Evolutionary conservation across 805 yeast species (phyloP), one percentile per base, ranked within the genome.

Genomic region (Ogataea trehalophila): DNA sequence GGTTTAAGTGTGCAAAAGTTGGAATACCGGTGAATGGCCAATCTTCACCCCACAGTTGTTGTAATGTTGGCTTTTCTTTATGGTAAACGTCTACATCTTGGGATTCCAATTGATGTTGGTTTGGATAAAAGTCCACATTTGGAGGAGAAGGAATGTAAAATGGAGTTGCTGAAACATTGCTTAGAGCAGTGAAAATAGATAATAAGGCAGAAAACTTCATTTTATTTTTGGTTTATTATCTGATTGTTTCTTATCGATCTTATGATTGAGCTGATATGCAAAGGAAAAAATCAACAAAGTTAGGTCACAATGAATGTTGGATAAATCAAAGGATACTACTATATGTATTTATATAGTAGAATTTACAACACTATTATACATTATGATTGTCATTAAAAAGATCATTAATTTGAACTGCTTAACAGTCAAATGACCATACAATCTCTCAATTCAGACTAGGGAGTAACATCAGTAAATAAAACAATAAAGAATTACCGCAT

Each of bases 1-100:
- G 73, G 22, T 80, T 80, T 43, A 87, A 67, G 52, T 87, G 94
- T 2, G 94, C 95, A 73, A 85, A 87, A 0, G 87, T 77, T 58
- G 77, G 76, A 40, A 81, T 72, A 1, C 87, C 88, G 49, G 75
- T 75, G 55, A 81, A 82, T 6, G 85, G 86, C 91, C 91, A 85
- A 38, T 76, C 80, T 40, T 73, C 74, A 5, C 85, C 91, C 94
- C 94, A 86, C 50, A 79, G 67, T 11, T 80, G 77, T 33, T 77
- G 70, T n/a, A 85, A 66, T 6, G 74, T 57, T 1, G 77, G 74
- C 31, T 26, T 26, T 42, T 55, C 31, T 14, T 53, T 9, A 22
- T 35, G 35, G 26, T 34, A 13, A 17, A 29, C n/a, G 9, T 37
- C 23, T 4, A 20, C 36, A 26, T 35, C 29, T 15, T 42, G 39